Conservation (phyloP, 208 protist genomes). For the Trypanosoma mega region DNA sequence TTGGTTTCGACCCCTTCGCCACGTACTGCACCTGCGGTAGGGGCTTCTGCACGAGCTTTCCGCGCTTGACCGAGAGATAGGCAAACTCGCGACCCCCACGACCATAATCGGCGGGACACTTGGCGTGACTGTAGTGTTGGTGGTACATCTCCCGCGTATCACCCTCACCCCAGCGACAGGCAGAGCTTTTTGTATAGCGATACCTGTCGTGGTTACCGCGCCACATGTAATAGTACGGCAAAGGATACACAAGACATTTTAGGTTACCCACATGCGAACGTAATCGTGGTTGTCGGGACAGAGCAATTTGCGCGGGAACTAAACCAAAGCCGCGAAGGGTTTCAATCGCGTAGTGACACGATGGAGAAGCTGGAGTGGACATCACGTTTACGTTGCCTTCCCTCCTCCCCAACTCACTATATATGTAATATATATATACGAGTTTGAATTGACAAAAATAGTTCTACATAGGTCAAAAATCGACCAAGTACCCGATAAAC, state of each 20-base stretch:
- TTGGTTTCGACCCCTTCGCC: slow-evolving; percentile 59
- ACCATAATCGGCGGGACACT: slow-evolving; percentile 89
- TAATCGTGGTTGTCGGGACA: slow-evolving; percentile 79
- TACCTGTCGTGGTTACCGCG: slow-evolving; percentile 89
- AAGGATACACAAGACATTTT: slow-evolving; percentile 77
- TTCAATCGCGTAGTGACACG: slow-evolving; percentile 70
- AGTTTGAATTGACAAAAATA: no score
- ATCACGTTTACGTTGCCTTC: slow-evolving; percentile 3
- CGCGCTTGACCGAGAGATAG: slow-evolving; percentile 66
- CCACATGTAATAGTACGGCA: slow-evolving; percentile 91
- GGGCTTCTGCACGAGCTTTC: slow-evolving; percentile 79
- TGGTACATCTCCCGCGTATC: slow-evolving; percentile 79
- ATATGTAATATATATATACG: no score
- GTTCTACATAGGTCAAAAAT: no score
- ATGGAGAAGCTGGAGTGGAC: slow-evolving; percentile 18
- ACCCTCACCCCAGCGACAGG: slow-evolving; percentile 80
- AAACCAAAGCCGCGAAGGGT: slow-evolving; percentile 62
- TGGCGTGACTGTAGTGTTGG: slow-evolving; percentile 88
- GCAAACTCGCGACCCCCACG: slow-evolving; percentile 84
- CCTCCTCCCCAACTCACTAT: no score
- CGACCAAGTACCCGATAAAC: no score
- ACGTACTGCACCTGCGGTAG: slow-evolving; percentile 86
- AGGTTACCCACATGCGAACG: slow-evolving; percentile 66
- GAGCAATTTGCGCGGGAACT: slow-evolving; percentile 57
- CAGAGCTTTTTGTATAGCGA: slow-evolving; percentile 77